Evolutionary conservation across 2,329 filamentous ascomycete species (phyloP).

Genomic region (Pleomassaria siparia): DNA sequence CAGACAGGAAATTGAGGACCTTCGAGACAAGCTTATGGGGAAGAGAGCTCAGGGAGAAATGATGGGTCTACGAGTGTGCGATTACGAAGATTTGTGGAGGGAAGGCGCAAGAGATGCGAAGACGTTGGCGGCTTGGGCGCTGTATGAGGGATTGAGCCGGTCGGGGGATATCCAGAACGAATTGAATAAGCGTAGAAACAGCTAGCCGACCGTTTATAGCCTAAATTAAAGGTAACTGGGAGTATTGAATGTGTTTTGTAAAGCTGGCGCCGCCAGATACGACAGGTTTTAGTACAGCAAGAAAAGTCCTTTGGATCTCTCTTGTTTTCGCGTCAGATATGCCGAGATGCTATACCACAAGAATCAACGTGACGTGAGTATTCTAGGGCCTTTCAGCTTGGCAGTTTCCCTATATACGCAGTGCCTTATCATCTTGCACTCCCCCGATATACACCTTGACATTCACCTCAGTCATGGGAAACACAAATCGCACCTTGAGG

Average conservation of each 20-base stretch:
- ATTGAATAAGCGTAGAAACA: neutral
- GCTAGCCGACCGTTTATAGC: too few relatives aligned
- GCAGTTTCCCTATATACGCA: too few relatives aligned
- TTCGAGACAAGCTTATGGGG: conserved; percentile 56
- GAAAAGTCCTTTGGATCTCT: too few relatives aligned
- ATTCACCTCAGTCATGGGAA: neutral
- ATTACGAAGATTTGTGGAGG: conserved; percentile 53
- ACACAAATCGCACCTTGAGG: neutral
- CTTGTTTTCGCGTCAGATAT: too few relatives aligned
- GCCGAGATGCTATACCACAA: too few relatives aligned
- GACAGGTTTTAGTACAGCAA: neutral
- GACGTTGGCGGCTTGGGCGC: conserved; percentile 55
- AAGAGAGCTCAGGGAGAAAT: conserved; percentile 55
- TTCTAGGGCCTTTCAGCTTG: too few relatives aligned
- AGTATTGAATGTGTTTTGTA: too few relatives aligned
- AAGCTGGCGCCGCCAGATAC: too few relatives aligned
- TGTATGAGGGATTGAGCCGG: neutral
- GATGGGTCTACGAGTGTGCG: conserved; percentile 55
- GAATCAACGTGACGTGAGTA: too few relatives aligned
- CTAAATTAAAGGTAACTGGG: too few relatives aligned
- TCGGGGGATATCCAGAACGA: neutral
- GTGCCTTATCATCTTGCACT: neutral
- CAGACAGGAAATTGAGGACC: conserved; percentile 47
- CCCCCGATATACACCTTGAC: neutral
- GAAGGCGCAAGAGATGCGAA: conserved; percentile 57